A percentile compares a stretch with the other conserved stretches of the same genome.
Conservation (phyloP, 768 basidiomycete species). For the Rhodocollybia butyracea region DNA sequence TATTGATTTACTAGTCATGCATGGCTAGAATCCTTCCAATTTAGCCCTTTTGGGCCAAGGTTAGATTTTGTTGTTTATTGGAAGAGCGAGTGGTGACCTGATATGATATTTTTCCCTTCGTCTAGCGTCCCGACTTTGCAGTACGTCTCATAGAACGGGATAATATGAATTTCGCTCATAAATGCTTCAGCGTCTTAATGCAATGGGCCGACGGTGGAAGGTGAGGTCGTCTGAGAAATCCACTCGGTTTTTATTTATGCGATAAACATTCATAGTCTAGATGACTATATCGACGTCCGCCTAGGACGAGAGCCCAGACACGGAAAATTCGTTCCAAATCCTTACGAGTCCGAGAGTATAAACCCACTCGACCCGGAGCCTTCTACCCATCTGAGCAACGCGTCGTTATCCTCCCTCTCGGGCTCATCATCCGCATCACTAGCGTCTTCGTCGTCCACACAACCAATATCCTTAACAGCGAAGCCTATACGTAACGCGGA, state of each 20-base stretch:
- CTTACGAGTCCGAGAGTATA: background rate
- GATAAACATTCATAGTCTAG: slow-evolving; percentile 43
- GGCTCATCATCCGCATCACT: too few relatives aligned
- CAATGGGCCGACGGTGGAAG: slow-evolving; percentile 91
- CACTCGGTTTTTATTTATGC: background rate
- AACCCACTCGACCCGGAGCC: slow-evolving; percentile 24
- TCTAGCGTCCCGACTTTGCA: slow-evolving; percentile 86
- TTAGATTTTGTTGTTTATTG: too few relatives aligned
- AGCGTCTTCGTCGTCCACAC: slow-evolving; percentile 18
- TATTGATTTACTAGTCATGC: slow-evolving; percentile 52
- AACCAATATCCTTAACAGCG: slow-evolving; percentile 9
- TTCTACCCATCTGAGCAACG: background rate
- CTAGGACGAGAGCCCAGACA: slow-evolving; percentile 59
- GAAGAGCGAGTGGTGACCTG: too few relatives aligned
- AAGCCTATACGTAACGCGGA: background rate
- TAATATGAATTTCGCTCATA: background rate
- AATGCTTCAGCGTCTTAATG: slow-evolving; percentile 67
- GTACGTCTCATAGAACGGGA: slow-evolving; percentile 37
- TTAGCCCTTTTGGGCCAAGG: slow-evolving; percentile 87
- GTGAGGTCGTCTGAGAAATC: slow-evolving; percentile 19
- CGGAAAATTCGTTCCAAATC: slow-evolving; percentile 30
- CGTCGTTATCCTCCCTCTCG: background rate
- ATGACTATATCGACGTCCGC: slow-evolving; percentile 82
- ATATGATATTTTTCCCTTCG: too few relatives aligned
- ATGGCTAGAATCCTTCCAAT: slow-evolving; percentile 85